phyloP scores from a whole-genome alignment of 176 grass and related monocot genomes.

The Phoenix dactylifera region DNA sequence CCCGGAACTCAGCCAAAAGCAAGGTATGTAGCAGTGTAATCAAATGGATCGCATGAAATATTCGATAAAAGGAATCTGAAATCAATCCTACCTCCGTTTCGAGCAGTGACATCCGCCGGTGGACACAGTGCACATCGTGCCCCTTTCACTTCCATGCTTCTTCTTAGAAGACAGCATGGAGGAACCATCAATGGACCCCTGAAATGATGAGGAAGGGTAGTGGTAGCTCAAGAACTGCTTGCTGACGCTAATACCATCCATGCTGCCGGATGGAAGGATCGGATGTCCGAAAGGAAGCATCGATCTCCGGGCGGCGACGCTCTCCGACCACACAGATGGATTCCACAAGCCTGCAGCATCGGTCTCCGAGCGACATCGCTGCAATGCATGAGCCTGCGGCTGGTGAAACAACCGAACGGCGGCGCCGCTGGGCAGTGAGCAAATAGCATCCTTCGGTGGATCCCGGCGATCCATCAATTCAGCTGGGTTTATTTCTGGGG shows the following conservation, averaged over 20 bases:
- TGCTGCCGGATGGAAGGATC: neutral
- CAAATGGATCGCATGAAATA: too few species aligned
- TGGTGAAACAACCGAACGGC: too few species aligned
- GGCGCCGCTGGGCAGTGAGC: neutral
- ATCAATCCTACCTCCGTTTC: slow-evolving; percentile 11
- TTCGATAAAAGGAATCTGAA: too few species aligned
- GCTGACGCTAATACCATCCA: neutral
- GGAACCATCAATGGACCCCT: neutral
- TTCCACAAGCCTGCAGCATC: neutral
- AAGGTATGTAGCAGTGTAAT: too few species aligned
- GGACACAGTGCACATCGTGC: neutral
- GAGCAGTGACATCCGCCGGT: slow-evolving; percentile 16
- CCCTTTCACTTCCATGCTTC: slow-evolving; percentile 5
- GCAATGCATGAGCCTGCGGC: too few species aligned
- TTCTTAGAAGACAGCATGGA: neutral
- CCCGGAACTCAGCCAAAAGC: too few species aligned
- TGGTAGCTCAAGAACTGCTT: neutral
- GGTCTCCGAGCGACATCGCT: too few species aligned
- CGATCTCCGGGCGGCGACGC: neutral
- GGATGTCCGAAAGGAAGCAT: neutral
- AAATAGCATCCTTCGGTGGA: neutral
- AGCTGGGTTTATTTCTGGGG: neutral
- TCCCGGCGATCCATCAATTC: neutral
- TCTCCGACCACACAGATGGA: neutral
- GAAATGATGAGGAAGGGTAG: slow-evolving; percentile 3